phyloP scores from a whole-genome alignment of 805 yeast genomes.

The Millerago galiae region DNA sequence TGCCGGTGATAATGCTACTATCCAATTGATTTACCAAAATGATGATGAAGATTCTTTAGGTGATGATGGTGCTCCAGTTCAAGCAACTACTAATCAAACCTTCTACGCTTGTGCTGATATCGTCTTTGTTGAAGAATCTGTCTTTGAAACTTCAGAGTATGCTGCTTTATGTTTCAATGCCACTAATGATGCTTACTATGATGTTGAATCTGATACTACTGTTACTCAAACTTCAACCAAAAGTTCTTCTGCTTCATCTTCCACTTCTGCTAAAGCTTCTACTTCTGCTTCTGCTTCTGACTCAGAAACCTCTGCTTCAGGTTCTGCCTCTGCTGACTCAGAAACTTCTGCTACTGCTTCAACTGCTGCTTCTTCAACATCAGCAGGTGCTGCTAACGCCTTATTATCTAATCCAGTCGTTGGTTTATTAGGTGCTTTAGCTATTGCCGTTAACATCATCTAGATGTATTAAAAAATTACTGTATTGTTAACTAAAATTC shows the following conservation, averaged over 20 bases:
- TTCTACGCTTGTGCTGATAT: slow-evolving; percentile 42
- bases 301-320: slow-evolving; percentile 8
- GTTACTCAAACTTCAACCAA: slow-evolving; percentile 11
- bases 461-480: slow-evolving; percentile 2
- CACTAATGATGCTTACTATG: slow-evolving; percentile 32
- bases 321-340: slow-evolving; percentile 2
- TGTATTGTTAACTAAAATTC: background rate
- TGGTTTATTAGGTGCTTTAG: slow-evolving; percentile 19
- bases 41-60: slow-evolving; percentile 23
- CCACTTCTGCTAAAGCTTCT: background rate
- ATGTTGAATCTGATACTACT: slow-evolving; percentile 17
- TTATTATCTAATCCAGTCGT: slow-evolving; percentile 15
- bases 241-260: background rate
- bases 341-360: slow-evolving; percentile 9
- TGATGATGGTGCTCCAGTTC: slow-evolving; percentile 28
- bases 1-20: slow-evolving; percentile 37
- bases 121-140: slow-evolving; percentile 34
- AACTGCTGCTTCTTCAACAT: slow-evolving; percentile 13
- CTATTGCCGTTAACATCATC: slow-evolving; percentile 16
- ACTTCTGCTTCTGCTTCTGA: background rate
- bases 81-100: slow-evolving; percentile 31
- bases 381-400: slow-evolving; percentile 13
- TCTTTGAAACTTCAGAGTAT: slow-evolving; percentile 28
- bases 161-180: slow-evolving; percentile 37
- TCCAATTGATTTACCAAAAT: slow-evolving; percentile 36